Evolutionary conservation across 805 yeast genomes (phyloP).

Genomic region (Diddensiella santjacobensis): DNA sequence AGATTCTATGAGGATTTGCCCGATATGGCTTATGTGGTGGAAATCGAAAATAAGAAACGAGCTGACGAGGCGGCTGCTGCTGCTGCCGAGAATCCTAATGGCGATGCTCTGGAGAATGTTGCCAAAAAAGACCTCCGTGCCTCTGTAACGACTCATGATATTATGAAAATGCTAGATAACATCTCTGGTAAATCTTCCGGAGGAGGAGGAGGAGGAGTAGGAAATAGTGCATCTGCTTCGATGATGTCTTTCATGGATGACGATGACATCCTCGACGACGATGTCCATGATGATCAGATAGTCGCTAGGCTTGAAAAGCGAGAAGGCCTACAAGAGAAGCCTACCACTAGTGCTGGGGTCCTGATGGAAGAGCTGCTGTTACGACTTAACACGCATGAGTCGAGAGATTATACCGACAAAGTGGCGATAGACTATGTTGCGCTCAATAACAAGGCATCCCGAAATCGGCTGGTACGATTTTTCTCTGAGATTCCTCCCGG

Average conservation of each 20-base stretch:
- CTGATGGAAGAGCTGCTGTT: slow-evolving; percentile 16
- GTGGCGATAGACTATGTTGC: slow-evolving; percentile 32
- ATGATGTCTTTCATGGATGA: slow-evolving; percentile 33
- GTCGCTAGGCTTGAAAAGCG: neutral
- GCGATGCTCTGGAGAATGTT: slow-evolving; percentile 19
- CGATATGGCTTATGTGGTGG: slow-evolving; percentile 42
- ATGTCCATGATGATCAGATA: slow-evolving; percentile 24
- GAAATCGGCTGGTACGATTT: slow-evolving; percentile 53
- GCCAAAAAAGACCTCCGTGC: too few relatives aligned
- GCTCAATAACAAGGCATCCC: slow-evolving; percentile 70
- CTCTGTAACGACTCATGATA: neutral
- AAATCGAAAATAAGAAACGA: slow-evolving; percentile 12
- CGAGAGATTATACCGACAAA: slow-evolving; percentile 30
- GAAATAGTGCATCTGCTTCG: neutral
- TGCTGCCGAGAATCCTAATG: slow-evolving; percentile 15
- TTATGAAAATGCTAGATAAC: slow-evolving; percentile 9
- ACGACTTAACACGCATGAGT: slow-evolving; percentile 16
- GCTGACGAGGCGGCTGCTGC: slow-evolving; percentile 6
- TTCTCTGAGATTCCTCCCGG: slow-evolving; percentile 46
- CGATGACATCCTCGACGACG: slow-evolving; percentile 45
- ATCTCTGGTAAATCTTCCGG: slow-evolving; percentile 33
- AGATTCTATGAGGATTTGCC: slow-evolving; percentile 69
- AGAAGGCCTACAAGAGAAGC: neutral
- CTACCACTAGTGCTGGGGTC: slow-evolving; percentile 9
- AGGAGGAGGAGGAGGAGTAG: too few relatives aligned